Evolutionary conservation across 441 rosid genomes (phyloP), one percentile per base, ranked within the genome.

Genomic region (Cnidoscolus chayamansa): DNA sequence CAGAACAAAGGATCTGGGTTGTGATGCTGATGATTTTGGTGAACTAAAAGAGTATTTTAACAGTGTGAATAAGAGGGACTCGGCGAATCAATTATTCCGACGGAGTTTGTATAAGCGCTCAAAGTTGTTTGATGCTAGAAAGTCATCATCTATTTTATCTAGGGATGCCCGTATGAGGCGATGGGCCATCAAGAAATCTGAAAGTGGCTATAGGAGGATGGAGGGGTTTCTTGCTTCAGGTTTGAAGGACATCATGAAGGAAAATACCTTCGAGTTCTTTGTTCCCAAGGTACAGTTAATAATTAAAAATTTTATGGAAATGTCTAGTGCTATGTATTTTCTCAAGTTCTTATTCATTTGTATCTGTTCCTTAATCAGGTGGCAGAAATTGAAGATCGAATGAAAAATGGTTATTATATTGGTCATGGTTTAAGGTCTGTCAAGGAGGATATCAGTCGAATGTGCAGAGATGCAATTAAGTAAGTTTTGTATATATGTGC

Each of bases 401-500:
- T 96, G 91, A 86, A 84, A 81, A 92, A 79, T 59, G 98, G 99
- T 59, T 92, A 92, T 81, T 96, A 96, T 74, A 79, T 86, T 45
- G 84, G 90, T 76, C 94, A 85, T 80, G 98, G 99, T 76, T 83
- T 96, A 84, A 84, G 81, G 72, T 86, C 89, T 81, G 96, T 92
- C 75, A 94, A 87, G 86, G 98, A 92, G 76, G 99, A 96, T 82
- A 93, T 96, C 80, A 83, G 97, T 82, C 90, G 95, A 77, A 93
- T 96, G 93, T 94, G 99, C 87, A 88, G 95, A 84, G 98, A 96
- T 84, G 99, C 99, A 60, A 90, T 93, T 67, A 96, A 93, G 99
- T 93, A 89, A 82, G 90, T 70, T 4, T 35, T 35, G 3, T 68
- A 53, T 6, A 53, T 16, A 51, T 12, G 15, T 12, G 4, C 37